phyloP scores from a whole-genome alignment of 2,329 filamentous ascomycete genomes.

The Neobulgaria alba region DNA sequence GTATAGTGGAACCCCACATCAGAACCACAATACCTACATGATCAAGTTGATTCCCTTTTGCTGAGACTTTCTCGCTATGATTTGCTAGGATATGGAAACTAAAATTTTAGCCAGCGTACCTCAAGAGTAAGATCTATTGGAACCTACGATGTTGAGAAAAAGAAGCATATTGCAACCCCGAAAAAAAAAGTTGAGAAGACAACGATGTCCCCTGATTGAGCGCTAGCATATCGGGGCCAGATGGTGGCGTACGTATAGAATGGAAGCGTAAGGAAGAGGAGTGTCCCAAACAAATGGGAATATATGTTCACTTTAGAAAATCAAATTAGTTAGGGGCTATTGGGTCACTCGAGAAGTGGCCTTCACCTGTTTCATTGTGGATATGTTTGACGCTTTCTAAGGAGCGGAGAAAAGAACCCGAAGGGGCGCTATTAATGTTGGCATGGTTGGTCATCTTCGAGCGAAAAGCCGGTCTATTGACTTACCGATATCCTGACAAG shows the following conservation, averaged over 20 bases:
- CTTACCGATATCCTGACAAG: background rate
- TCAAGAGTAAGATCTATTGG: background rate
- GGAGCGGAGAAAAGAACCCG: background rate
- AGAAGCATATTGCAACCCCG: conserved; percentile 31
- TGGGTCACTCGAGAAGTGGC: too few species aligned
- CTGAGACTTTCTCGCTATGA: conserved; percentile 30
- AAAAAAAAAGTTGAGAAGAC: conserved; percentile 34
- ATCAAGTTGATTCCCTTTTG: conserved; percentile 31
- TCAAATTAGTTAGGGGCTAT: too few species aligned
- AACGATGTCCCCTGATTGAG: conserved; percentile 26
- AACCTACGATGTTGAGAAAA: conserved; percentile 25
- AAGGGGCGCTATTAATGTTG: too few species aligned
- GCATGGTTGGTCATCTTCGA: too few species aligned
- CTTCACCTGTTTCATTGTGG: conserved; percentile 4
- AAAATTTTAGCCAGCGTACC: background rate
- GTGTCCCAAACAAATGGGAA: conserved; percentile 36
- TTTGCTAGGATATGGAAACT: conserved; percentile 31
- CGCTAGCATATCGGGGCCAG: conserved; percentile 30
- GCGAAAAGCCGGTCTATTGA: too few species aligned
- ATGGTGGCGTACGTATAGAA: conserved; percentile 24
- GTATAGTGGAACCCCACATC: conserved; percentile 33
- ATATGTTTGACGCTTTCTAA: background rate
- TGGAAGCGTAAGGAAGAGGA: conserved; percentile 27
- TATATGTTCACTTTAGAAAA: conserved; percentile 32
- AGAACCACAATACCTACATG: conserved; percentile 32